Base-by-base conservation (phyloP, 345 rosid genomes). In the Boechera divaricarpa region DNA sequence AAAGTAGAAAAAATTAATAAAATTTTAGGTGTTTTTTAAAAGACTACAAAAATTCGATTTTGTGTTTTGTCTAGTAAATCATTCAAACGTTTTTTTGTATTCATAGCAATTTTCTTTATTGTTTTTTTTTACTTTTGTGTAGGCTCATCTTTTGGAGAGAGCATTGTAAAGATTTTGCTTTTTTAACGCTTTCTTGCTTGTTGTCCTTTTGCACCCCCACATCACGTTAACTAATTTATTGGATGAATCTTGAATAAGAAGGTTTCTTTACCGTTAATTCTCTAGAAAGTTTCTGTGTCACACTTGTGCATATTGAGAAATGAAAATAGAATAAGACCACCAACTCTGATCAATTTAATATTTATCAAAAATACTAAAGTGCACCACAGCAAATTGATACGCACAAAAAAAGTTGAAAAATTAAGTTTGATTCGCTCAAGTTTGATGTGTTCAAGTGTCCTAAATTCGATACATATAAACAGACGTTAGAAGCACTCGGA, bases 81-180 rank as follows among this genome's bases (percentile, higher is more conserved):
- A 47, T 69, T 69, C 58, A 62, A 62, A 76, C 15, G 28, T 47
- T 65, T 65, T 16, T 62, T 58, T 31, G 12, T 10, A 5, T n/a
- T 29, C 5, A 10, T 26, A 12, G 32, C 36, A 28, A 11, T 45
- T 53, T 44, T 61, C 26, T 42, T 41, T 61, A 42, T 42, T 62
- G 29, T 36, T 7, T 4, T 7, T 2, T 44, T 44, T 8, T 13
- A 64, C 28, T 31, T 45, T 45, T 31, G 8, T 31, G 8, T 55
- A 70, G 80, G 80, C 76, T 77, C 80, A 70, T 45, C 80, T 77
- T 77, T 77, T 77, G 53, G 60, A 70, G 64, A 76, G 21, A 55
- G 28, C 35, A 63, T 35, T 63, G 42, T 45, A 45, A 55, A 63
- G 58, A 45, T 45, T 55, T 63, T 63, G 71, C 71, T 49, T 70